Conservation (phyloP, 768 basidiomycete genomes). For the Kwoniella bestiolae region DNA sequence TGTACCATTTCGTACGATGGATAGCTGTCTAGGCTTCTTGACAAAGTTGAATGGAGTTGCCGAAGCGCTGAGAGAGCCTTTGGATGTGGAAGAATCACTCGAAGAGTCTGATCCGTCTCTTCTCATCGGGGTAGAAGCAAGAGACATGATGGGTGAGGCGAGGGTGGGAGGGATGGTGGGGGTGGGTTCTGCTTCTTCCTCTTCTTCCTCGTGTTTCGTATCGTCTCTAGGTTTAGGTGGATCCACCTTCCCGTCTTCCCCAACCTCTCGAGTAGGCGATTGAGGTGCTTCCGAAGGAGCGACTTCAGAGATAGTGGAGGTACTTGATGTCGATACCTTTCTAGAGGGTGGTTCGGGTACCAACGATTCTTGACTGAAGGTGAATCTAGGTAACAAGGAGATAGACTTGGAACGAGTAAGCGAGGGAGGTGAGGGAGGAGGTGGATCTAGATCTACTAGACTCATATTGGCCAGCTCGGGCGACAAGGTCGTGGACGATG, state of each 20-base stretch:
- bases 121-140: background rate
- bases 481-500: background rate
- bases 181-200: background rate
- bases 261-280: background rate
- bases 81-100: background rate
- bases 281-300: background rate
- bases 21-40: conserved; percentile 1
- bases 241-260: background rate
- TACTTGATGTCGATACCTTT: background rate
- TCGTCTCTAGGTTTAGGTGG: no score
- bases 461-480: background rate
- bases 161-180: background rate
- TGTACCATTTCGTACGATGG: background rate
- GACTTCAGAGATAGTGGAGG: background rate
- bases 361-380: conserved; percentile 10
- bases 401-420: background rate
- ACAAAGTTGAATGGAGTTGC: conserved; percentile 14
- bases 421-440: conserved; percentile 1
- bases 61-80: conserved; percentile 2
- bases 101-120: background rate
- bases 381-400: conserved; percentile 2
- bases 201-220: background rate
- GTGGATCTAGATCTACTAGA: conserved; percentile 6
- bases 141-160: background rate
- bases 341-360: background rate